Evolutionary conservation across 2,329 filamentous ascomycete species (phyloP).

Genomic region (Pyrenophora seminiperda): DNA sequence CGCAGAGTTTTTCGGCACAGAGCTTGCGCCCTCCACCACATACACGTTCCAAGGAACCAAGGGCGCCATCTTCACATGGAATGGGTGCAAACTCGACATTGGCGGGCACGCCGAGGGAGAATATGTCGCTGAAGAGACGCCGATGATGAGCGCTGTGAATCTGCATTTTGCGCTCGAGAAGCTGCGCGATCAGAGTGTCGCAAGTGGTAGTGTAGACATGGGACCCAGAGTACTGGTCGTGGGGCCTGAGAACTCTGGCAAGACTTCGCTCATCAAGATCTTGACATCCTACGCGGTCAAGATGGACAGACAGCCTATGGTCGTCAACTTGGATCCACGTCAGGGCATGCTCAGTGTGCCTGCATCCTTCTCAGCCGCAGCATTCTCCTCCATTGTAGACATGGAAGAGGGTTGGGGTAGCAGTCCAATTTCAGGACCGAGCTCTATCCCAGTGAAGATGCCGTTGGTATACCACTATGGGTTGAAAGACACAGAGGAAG

Average conservation of each 20-base stretch:
- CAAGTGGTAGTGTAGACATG: conserved; percentile 44
- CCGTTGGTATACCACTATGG: conserved; percentile 92
- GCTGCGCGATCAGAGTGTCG: conserved; percentile 66
- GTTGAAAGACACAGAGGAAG: conserved; percentile 70
- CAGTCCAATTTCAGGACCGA: conserved; percentile 88
- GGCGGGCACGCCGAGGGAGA: conserved; percentile 70
- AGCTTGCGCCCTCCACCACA: conserved; percentile 78
- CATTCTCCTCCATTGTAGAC: conserved; percentile 85
- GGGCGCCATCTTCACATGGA: conserved; percentile 89
- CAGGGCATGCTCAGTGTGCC: conserved; percentile 65
- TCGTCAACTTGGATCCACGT: conserved; percentile 82
- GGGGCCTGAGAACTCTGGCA: conserved; percentile 78
- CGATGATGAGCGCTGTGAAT: conserved; percentile 80
- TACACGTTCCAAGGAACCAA: conserved; percentile 84
- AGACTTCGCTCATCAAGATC: conserved; percentile 79
- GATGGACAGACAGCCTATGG: conserved; percentile 73
- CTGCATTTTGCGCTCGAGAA: conserved; percentile 84
- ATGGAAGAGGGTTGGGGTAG: conserved; percentile 87
- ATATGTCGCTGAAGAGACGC: conserved; percentile 77
- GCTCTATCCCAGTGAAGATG: conserved; percentile 84
- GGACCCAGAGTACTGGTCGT: conserved; percentile 86
- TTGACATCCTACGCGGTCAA: conserved; percentile 80
- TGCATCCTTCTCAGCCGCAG: conserved; percentile 83
- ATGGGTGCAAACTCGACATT: conserved; percentile 85
- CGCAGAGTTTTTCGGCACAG: conserved; percentile 93